A percentile compares a stretch with the other conserved stretches of the same genome.
Conservation (phyloP, 2,329 filamentous ascomycete genomes). For the Fusarium beomiforme region DNA sequence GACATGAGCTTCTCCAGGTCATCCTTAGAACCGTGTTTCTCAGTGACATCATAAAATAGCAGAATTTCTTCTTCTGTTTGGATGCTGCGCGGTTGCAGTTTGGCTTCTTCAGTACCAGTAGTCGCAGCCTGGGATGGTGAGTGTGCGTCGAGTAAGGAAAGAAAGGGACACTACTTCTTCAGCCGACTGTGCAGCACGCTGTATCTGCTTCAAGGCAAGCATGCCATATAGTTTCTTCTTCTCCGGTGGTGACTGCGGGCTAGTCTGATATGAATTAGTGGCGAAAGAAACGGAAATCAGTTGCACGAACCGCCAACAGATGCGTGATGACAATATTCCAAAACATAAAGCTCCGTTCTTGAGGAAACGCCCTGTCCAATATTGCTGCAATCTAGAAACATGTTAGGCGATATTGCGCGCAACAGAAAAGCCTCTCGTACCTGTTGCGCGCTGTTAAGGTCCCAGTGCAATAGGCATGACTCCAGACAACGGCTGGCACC, state of each 20-base stretch:
- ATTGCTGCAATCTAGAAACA: slow-evolving; percentile 59
- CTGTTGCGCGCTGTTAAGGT: slow-evolving; percentile 66
- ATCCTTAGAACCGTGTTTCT: slow-evolving; percentile 53
- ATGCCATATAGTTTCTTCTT: slow-evolving; percentile 64
- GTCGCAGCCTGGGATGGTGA: slow-evolving; percentile 30
- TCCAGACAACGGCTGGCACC: slow-evolving; percentile 58
- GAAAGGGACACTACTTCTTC: slow-evolving; percentile 53
- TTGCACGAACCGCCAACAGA: slow-evolving; percentile 60
- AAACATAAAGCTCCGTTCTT: slow-evolving; percentile 61
- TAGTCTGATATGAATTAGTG: slow-evolving; percentile 50
- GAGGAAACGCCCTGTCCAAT: slow-evolving; percentile 61
- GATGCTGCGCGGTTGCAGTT: slow-evolving; percentile 47
- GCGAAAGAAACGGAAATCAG: background rate
- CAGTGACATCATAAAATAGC: slow-evolving; percentile 59
- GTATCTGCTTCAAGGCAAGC: slow-evolving; percentile 61
- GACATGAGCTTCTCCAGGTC: slow-evolving; percentile 54
- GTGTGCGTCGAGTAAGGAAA: background rate
- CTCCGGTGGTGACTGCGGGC: slow-evolving; percentile 56
- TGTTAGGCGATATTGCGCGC: slow-evolving; percentile 3
- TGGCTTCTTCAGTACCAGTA: slow-evolving; percentile 30
- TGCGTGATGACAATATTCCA: slow-evolving; percentile 66
- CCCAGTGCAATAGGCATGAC: slow-evolving; percentile 64
- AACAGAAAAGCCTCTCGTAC: slow-evolving; percentile 45
- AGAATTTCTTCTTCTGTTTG: slow-evolving; percentile 61
- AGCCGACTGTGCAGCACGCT: slow-evolving; percentile 58